A percentile compares a stretch with the other conserved stretches of the same genome.
These are phyloP conservation scores for Daldinia sp. DNA, from an alignment of 2,329 filamentous ascomycete species.

Conservation along the genomic window DNA sequence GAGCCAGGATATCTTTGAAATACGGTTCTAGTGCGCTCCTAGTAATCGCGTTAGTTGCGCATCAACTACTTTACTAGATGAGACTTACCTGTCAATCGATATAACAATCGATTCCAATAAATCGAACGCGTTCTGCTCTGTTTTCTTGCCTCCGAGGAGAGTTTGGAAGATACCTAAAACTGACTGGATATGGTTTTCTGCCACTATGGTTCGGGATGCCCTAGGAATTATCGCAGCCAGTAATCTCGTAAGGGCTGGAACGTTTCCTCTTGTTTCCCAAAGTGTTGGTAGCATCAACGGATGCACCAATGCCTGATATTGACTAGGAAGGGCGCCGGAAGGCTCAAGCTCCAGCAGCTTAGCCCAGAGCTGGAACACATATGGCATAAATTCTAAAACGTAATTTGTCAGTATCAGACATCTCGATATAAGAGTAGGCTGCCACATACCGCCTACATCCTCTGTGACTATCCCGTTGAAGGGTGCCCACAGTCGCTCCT, in stretches of 20 bases:
- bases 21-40: slow-evolving; percentile 75
- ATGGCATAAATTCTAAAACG: slow-evolving; percentile 84
- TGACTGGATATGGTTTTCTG: slow-evolving; percentile 82
- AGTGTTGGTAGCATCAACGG: slow-evolving; percentile 82
- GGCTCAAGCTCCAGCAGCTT: slow-evolving; percentile 89
- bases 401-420: slow-evolving; percentile 43
- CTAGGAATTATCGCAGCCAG: slow-evolving; percentile 85
- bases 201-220: slow-evolving; percentile 74
- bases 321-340: slow-evolving; percentile 76
- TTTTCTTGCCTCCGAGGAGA: slow-evolving; percentile 80
- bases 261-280: slow-evolving; percentile 93
- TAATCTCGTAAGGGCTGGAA: slow-evolving; percentile 87
- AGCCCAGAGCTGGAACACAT: slow-evolving; percentile 94
- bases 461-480: slow-evolving; percentile 82
- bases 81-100: slow-evolving; percentile 73
- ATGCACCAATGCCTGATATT: slow-evolving; percentile 80
- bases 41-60: slow-evolving; percentile 20
- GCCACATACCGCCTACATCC: slow-evolving; percentile 75
- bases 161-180: slow-evolving; percentile 97
- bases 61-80: neutral
- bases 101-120: slow-evolving; percentile 82
- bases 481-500: slow-evolving; percentile 81
- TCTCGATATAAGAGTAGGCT: neutral
- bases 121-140: slow-evolving; percentile 88
- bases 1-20: slow-evolving; percentile 79